Evolutionary conservation across 805 yeast species (phyloP).

Genomic region (Yarrowia sp.): DNA sequence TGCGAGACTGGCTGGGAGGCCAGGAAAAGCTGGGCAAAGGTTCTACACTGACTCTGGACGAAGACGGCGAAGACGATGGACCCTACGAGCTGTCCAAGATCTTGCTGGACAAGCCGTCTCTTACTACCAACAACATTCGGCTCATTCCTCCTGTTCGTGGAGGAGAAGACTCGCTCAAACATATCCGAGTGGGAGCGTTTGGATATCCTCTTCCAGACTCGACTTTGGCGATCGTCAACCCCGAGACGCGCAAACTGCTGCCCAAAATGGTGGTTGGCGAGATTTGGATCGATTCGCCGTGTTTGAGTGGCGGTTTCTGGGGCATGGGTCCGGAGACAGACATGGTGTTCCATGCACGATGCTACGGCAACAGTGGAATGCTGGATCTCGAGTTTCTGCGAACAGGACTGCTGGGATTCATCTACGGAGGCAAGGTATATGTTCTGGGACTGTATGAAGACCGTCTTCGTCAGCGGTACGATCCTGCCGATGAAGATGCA

Average conservation of each 20-base stretch:
- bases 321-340: slow-evolving; percentile 64
- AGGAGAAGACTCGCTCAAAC: slow-evolving; percentile 45
- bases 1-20: slow-evolving; percentile 85
- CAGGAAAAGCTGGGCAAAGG: slow-evolving; percentile 57
- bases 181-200: slow-evolving; percentile 78
- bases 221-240: slow-evolving; percentile 88
- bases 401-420: slow-evolving; percentile 87
- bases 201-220: slow-evolving; percentile 96
- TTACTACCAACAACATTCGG: slow-evolving; percentile 67
- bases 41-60: slow-evolving; percentile 36
- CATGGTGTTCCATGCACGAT: slow-evolving; percentile 75
- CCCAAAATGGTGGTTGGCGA: slow-evolving; percentile 85
- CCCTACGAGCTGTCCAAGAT: slow-evolving; percentile 58
- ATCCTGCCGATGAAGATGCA: slow-evolving; percentile 49
- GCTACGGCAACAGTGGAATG: slow-evolving; percentile 63
- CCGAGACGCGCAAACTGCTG: slow-evolving; percentile 76
- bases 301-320: slow-evolving; percentile 87
- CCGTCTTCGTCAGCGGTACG: slow-evolving; percentile 71
- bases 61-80: slow-evolving; percentile 41
- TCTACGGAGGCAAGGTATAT: slow-evolving; percentile 80
- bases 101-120: slow-evolving; percentile 65
- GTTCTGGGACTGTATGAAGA: slow-evolving; percentile 90
- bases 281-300: slow-evolving; percentile 94
- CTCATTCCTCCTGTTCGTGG: slow-evolving; percentile 53
- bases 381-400: slow-evolving; percentile 77